phyloP scores from a whole-genome alignment of 768 basidiomycete species.

The Xerocomellus amylosporus region DNA sequence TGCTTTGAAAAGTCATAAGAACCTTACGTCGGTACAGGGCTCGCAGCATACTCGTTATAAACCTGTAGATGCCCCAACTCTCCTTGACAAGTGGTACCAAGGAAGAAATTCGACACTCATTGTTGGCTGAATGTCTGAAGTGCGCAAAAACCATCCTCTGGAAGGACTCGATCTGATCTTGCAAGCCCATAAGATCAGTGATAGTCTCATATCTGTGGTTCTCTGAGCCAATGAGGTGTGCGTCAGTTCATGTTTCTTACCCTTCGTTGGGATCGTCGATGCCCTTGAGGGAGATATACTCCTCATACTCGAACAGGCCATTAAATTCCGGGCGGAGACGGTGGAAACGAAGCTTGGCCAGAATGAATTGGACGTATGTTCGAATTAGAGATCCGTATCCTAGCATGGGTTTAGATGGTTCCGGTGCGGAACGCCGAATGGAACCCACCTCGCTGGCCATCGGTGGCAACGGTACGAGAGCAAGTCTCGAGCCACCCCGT shows the following conservation, averaged over 20 bases:
- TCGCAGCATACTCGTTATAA: constrained; percentile 97
- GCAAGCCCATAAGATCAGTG: constrained; percentile 92
- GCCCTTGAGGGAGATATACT: constrained; percentile 94
- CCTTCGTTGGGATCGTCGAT: constrained; percentile 99
- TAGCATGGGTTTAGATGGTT: constrained; percentile 31
- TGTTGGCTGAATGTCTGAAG: constrained; percentile 87
- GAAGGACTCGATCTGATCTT: constrained; percentile 99
- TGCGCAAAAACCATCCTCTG: constrained; percentile 97
- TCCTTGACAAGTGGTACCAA: constrained; percentile 98
- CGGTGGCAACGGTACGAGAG: constrained; percentile 77
- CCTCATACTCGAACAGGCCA: constrained; percentile 98
- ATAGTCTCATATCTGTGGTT: constrained; percentile 89
- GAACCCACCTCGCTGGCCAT: constrained; percentile 69
- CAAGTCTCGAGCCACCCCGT: constrained; percentile 99
- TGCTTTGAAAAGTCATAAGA: background rate
- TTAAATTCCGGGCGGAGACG: constrained; percentile 96
- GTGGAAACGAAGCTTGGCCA: constrained; percentile 95
- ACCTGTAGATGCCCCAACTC: constrained; percentile 98
- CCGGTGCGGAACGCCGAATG: background rate
- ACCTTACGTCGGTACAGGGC: constrained; percentile 90
- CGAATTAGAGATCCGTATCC: constrained; percentile 92
- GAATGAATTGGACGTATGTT: constrained; percentile 93
- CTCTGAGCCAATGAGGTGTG: constrained; percentile 9
- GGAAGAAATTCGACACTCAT: constrained; percentile 95
- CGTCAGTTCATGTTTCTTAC: constrained; percentile 44